Evolutionary conservation across 768 basidiomycete species (phyloP).

Genomic region (Tulasnella sp.): DNA sequence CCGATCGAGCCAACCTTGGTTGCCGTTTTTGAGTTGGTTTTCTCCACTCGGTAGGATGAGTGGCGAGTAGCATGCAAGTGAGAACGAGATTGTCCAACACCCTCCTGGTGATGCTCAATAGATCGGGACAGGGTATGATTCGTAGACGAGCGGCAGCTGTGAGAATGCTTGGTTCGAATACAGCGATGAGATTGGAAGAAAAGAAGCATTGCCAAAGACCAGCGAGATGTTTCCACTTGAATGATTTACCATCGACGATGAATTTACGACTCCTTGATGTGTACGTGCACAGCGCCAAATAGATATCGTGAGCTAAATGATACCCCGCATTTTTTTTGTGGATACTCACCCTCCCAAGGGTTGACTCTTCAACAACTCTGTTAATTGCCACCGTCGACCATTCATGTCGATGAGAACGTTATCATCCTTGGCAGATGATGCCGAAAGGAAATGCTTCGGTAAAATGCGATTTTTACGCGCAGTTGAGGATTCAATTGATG

Average conservation of each 20-base stretch:
- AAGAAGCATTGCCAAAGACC: conserved; percentile 11
- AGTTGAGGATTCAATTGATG: not conserved
- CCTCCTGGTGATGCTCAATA: conserved; percentile 2
- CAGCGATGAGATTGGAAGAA: conserved; percentile 6
- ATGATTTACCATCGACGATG: conserved; percentile 8
- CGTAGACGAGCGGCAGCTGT: conserved; percentile 10
- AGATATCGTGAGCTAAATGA: not conserved
- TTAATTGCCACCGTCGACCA: not conserved
- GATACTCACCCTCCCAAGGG: conserved; percentile 11
- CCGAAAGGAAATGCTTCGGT: not conserved
- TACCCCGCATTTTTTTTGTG: not conserved
- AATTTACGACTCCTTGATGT: conserved; percentile 14
- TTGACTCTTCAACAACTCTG: not conserved
- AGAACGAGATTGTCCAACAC: conserved; percentile 7
- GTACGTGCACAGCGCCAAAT: no score
- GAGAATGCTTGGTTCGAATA: conserved; percentile 13
- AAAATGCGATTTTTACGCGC: not conserved
- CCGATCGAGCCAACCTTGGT: not conserved
- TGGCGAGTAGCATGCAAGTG: conserved; percentile 11
- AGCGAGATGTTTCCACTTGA: conserved; percentile 6
- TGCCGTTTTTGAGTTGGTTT: not conserved
- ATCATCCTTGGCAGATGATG: not conserved
- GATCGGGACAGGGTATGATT: not conserved
- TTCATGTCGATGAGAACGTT: not conserved
- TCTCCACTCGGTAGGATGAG: conserved; percentile 9